Percentiles rank a stretch among this genome's conserved stretches.
Conservation (phyloP, 805 yeast genomes). For the Candida ovalis region DNA sequence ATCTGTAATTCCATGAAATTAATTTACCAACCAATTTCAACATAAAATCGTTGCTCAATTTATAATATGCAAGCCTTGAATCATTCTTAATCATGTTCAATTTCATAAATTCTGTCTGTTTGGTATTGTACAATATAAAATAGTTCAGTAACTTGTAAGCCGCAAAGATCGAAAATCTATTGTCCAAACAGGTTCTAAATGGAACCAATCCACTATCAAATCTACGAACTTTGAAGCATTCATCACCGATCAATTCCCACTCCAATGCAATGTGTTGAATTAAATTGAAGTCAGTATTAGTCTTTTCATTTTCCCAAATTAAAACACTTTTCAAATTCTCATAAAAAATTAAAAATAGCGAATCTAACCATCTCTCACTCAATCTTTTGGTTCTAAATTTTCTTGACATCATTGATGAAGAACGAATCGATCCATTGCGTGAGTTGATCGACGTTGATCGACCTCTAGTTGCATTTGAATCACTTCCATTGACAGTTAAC, state of each 20-base stretch:
- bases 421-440: constrained; percentile 15
- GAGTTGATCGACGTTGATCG: constrained; percentile 19
- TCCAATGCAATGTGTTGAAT: constrained; percentile 59
- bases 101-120: constrained; percentile 20
- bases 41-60: constrained; percentile 33
- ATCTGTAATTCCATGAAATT: constrained; percentile 60
- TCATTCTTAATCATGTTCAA: constrained; percentile 21
- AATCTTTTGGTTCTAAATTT: constrained; percentile 44
- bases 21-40: constrained; percentile 43
- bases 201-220: constrained; percentile 49
- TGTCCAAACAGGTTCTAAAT: constrained; percentile 48
- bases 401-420: constrained; percentile 21
- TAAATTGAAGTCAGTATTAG: constrained; percentile 17
- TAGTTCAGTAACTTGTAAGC: constrained; percentile 47
- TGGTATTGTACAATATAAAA: constrained; percentile 29
- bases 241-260: constrained; percentile 69
- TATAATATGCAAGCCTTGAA: constrained; percentile 5
- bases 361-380: constrained; percentile 73
- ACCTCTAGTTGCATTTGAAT: constrained; percentile 5
- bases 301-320: constrained; percentile 39
- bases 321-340: constrained; percentile 79
- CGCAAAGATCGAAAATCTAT: constrained; percentile 61
- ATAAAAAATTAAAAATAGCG: constrained; percentile 59
- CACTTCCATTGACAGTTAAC: constrained; percentile 3
- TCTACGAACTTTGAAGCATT: constrained; percentile 45